Evolutionary conservation across 495 filamentous ascomycete species (phyloP).

Genomic region (Halenospora varia): DNA sequence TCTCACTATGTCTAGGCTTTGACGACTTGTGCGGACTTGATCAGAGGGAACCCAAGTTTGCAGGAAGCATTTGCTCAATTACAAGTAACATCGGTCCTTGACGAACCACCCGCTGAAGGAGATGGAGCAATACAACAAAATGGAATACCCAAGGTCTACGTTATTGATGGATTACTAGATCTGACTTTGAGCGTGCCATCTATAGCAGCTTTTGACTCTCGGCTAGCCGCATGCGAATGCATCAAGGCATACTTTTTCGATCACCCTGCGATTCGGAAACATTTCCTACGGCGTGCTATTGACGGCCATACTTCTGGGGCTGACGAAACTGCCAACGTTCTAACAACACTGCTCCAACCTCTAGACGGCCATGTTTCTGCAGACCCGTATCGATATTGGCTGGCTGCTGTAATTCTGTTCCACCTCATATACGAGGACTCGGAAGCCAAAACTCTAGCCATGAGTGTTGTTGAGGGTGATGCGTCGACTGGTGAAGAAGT

Average conservation of each 20-base stretch:
- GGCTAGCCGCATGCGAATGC: conserved; percentile 81
- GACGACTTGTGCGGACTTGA: conserved; percentile 80
- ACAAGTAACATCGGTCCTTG: conserved; percentile 57
- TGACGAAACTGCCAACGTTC: conserved; percentile 84
- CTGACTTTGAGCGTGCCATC: conserved; percentile 67
- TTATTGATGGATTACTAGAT: conserved; percentile 92
- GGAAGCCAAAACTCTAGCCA: conserved; percentile 74
- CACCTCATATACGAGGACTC: conserved; percentile 83
- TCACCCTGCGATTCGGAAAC: conserved; percentile 71
- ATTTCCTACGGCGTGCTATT: conserved; percentile 86
- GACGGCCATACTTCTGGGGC: conserved; percentile 76
- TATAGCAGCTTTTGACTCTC: conserved; percentile 67
- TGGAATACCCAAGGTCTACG: conserved; percentile 63
- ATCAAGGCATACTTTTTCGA: conserved; percentile 87
- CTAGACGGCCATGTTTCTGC: conserved; percentile 46
- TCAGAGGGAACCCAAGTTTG: conserved; percentile 71
- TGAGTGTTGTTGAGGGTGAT: conserved; percentile 83
- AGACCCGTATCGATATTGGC: conserved; percentile 92
- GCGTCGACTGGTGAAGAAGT: conserved; percentile 90
- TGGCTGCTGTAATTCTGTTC: conserved; percentile 84
- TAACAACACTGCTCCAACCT: conserved; percentile 72
- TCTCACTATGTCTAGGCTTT: conserved; percentile 54
- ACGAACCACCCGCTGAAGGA: conserved; percentile 34
- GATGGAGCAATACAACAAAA: conserved; percentile 44
- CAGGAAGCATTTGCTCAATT: conserved; percentile 89